Conservation (phyloP, 148 eudicot species). For the Amaranthus cruentus region DNA sequence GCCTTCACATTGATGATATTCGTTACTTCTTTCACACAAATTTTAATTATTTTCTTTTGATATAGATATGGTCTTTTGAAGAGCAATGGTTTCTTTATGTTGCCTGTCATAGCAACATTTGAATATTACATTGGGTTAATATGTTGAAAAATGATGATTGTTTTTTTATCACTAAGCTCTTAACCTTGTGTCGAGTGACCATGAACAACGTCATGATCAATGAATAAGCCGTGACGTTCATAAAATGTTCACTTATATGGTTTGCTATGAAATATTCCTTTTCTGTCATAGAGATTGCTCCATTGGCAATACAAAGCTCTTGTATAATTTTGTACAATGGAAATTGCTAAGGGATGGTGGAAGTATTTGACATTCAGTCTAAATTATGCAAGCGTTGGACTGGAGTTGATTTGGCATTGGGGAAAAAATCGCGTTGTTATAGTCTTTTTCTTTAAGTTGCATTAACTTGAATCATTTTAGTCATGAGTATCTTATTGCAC, state of each 20-base stretch:
- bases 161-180: neutral
- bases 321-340: no score
- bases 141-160: neutral
- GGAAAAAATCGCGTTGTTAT: neutral
- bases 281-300: no score
- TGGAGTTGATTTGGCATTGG: conserved; percentile 4
- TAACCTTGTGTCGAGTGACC: neutral
- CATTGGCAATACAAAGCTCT: no score
- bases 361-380: neutral
- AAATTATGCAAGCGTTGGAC: neutral
- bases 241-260: neutral
- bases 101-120: neutral
- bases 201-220: neutral
- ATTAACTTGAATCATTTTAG: neutral
- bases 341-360: neutral
- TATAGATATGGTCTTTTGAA: neutral
- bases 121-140: neutral
- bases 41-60: neutral
- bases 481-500: neutral
- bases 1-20: neutral
- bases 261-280: neutral
- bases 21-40: neutral
- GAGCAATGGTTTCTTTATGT: neutral
- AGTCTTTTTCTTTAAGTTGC: neutral
- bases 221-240: neutral